A percentile compares a stretch with the other conserved stretches of the same genome.
Evolutionary conservation across 2,329 filamentous ascomycete genomes (phyloP).

Genomic region (Venturia carpophila): DNA sequence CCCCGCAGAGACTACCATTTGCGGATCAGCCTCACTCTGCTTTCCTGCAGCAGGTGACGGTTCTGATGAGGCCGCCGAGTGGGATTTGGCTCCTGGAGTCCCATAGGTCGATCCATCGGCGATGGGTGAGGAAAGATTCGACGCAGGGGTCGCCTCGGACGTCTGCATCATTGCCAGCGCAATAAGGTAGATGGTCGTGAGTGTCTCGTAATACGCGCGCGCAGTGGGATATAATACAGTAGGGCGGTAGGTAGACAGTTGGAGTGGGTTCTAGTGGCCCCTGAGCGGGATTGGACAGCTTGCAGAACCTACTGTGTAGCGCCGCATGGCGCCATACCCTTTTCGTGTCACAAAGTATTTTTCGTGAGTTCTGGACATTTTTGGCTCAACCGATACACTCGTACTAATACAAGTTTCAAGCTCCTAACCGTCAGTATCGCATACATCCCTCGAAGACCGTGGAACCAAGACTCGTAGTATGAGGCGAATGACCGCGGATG

Average conservation of each 20-base stretch:
- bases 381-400: no score
- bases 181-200: neutral
- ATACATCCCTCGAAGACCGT: no score
- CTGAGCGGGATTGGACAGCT: neutral
- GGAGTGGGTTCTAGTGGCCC: neutral
- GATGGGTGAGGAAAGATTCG: conserved; percentile 1
- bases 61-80: conserved; percentile 11
- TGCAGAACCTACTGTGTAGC: conserved; percentile 1
- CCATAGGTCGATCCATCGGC: conserved; percentile 12
- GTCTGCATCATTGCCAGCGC: conserved; percentile 11
- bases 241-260: neutral
- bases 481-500: no score
- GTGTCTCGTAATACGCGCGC: neutral
- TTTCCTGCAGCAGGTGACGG: neutral
- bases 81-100: conserved; percentile 7
- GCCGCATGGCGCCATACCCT: neutral
- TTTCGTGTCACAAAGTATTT: neutral
- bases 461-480: no score
- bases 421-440: no score
- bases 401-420: no score
- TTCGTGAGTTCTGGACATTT: neutral
- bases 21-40: conserved; percentile 11
- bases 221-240: neutral
- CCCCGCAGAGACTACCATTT: conserved; percentile 13
- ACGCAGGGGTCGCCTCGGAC: conserved; percentile 6